Evolutionary conservation across 768 basidiomycete species (phyloP).

Genomic region (Cubamyces lactineus): DNA sequence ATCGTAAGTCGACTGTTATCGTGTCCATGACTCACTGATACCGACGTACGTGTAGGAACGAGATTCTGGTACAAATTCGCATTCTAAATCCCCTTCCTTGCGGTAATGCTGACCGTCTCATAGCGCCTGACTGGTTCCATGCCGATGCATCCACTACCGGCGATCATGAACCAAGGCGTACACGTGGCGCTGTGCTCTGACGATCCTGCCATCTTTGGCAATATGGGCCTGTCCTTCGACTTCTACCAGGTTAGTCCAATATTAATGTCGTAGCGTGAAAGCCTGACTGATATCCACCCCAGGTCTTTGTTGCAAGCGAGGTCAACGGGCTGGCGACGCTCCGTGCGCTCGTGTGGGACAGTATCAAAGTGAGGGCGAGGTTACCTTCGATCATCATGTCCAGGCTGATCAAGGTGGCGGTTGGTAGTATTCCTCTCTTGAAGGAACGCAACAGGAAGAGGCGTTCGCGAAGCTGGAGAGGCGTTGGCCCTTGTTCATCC

Average conservation of each 20-base stretch:
- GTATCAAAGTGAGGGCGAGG: slow-evolving; percentile 49
- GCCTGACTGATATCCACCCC: too few relatives aligned
- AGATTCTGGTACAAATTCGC: slow-evolving; percentile 56
- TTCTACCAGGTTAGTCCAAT: slow-evolving; percentile 55
- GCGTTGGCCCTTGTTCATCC: slow-evolving; percentile 51
- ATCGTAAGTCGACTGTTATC: slow-evolving; percentile 54
- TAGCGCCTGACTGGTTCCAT: slow-evolving; percentile 79
- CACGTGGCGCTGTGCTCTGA: slow-evolving; percentile 74
- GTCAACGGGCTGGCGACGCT: slow-evolving; percentile 59
- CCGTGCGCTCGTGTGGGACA: slow-evolving; percentile 65
- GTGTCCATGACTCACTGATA: not conserved
- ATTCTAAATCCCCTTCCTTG: too few relatives aligned
- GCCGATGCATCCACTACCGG: slow-evolving; percentile 76
- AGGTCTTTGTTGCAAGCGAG: slow-evolving; percentile 29
- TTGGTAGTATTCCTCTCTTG: slow-evolving; percentile 55
- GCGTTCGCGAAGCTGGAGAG: slow-evolving; percentile 49
- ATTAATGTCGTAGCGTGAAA: too few relatives aligned
- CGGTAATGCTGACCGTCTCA: not conserved
- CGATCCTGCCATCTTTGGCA: slow-evolving; percentile 78
- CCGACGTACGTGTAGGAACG: slow-evolving; percentile 52
- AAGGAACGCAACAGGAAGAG: slow-evolving; percentile 45
- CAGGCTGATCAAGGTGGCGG: too few relatives aligned
- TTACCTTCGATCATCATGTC: too few relatives aligned
- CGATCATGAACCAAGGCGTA: slow-evolving; percentile 72
- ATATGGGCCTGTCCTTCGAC: slow-evolving; percentile 78